phyloP scores from a whole-genome alignment of 805 yeast species.

The Komagataella populi region DNA sequence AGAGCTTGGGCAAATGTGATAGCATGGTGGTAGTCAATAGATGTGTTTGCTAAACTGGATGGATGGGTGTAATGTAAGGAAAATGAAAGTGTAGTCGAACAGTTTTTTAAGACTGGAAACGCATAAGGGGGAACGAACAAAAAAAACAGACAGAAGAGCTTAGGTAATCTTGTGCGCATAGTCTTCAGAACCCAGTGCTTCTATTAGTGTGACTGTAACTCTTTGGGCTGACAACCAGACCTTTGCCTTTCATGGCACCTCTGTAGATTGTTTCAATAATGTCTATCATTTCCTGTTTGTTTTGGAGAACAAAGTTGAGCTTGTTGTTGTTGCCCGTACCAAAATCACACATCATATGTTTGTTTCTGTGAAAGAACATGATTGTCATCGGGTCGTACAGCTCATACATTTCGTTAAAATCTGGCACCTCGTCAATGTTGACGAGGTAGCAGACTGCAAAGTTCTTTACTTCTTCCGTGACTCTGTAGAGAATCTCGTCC shows the following conservation, averaged over 20 bases:
- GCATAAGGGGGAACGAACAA: background rate
- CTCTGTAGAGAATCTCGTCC: conserved; percentile 73
- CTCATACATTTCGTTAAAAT: conserved; percentile 84
- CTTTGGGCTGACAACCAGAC: conserved; percentile 76
- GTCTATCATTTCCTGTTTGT: conserved; percentile 84
- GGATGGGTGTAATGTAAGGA: background rate
- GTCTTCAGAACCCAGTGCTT: background rate
- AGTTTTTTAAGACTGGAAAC: no score
- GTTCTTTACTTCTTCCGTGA: conserved; percentile 74
- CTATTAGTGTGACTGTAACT: conserved; percentile 34
- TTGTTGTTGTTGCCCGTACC: conserved; percentile 98
- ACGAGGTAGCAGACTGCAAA: conserved; percentile 84
- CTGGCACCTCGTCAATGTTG: conserved; percentile 82
- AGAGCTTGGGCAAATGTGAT: conserved; percentile 1
- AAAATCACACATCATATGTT: conserved; percentile 97
- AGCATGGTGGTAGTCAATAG: background rate
- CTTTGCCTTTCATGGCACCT: conserved; percentile 89
- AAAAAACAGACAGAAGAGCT: background rate
- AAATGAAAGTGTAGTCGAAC: background rate
- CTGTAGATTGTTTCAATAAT: conserved; percentile 80
- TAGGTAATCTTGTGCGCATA: background rate
- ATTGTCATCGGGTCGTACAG: conserved; percentile 80
- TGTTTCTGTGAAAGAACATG: conserved; percentile 83
- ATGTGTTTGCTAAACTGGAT: background rate
- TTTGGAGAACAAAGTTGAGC: conserved; percentile 64